phyloP scores from a whole-genome alignment of 2,329 filamentous ascomycete species.

The Ustilaginoidea virens region DNA sequence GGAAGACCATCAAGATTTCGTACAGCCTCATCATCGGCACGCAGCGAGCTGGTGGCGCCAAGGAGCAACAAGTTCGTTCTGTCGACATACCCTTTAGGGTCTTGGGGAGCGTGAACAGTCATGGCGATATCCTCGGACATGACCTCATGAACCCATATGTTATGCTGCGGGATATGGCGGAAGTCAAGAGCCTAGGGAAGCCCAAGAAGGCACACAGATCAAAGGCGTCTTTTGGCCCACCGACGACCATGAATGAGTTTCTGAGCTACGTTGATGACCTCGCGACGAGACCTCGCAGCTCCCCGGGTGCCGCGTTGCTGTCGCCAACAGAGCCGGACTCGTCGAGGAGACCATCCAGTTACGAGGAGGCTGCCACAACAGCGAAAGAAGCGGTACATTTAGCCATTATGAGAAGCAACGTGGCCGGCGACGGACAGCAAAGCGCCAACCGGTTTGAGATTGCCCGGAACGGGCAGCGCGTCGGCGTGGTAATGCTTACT shows the following conservation, averaged over 20 bases:
- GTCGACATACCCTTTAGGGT: constrained; percentile 88
- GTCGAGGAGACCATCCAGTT: constrained; percentile 40
- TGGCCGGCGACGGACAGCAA: constrained; percentile 50
- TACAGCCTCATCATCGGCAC: constrained; percentile 89
- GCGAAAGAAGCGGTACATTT: constrained; percentile 82
- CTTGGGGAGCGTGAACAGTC: constrained; percentile 77
- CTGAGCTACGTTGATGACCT: constrained; percentile 64
- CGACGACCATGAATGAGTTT: constrained; percentile 47
- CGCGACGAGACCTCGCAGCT: constrained; percentile 41
- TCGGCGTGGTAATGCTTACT: constrained; percentile 79
- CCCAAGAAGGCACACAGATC: constrained; percentile 13
- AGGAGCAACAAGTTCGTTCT: constrained; percentile 73
- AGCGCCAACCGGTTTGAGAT: constrained; percentile 94
- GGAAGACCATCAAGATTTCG: constrained; percentile 83
- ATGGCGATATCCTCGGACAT: constrained; percentile 80
- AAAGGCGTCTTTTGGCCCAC: constrained; percentile 13
- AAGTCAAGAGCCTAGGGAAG: constrained; percentile 31
- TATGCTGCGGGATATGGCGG: constrained; percentile 68
- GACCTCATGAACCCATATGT: constrained; percentile 93
- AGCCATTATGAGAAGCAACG: constrained; percentile 72
- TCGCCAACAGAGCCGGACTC: constrained; percentile 50
- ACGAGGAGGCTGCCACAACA: constrained; percentile 38
- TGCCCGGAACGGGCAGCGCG: constrained; percentile 76
- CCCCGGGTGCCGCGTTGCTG: constrained; percentile 43
- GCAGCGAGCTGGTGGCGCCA: constrained; percentile 63